Evolutionary conservation across 2,329 filamentous ascomycete genomes (phyloP).

Genomic region (Pseudopithomyces maydicus): DNA sequence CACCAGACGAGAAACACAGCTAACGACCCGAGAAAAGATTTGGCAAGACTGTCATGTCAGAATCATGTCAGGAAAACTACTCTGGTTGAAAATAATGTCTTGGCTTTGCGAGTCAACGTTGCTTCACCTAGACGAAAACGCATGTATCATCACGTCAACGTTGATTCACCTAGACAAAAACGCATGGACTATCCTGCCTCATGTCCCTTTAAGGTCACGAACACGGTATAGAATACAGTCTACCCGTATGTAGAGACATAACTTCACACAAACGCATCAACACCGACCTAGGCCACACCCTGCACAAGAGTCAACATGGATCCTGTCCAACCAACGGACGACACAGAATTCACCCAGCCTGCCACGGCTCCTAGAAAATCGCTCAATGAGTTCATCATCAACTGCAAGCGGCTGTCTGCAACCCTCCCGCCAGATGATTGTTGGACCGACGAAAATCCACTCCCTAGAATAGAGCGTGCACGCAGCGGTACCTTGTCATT

Average conservation of each 20-base stretch:
- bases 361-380: slow-evolving; percentile 15
- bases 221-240: not conserved
- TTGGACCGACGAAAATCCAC: slow-evolving; percentile 9
- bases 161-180: no score
- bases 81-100: no score
- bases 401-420: slow-evolving; percentile 17
- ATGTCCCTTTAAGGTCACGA: not conserved
- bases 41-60: no score
- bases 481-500: slow-evolving; percentile 13
- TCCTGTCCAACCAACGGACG: not conserved
- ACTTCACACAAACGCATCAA: no score
- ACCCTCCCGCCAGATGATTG: slow-evolving; percentile 23
- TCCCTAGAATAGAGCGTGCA: slow-evolving; percentile 4
- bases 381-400: slow-evolving; percentile 18
- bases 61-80: no score
- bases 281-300: not conserved
- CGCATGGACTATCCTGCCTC: not conserved
- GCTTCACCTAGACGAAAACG: no score
- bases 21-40: no score
- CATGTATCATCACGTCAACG: no score
- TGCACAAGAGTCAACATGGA: not conserved
- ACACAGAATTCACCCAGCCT: not conserved
- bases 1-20: no score
- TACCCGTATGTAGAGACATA: no score
- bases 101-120: no score